phyloP scores from a whole-genome alignment of 140 eudicot species.

The Oenanthe javanica region DNA sequence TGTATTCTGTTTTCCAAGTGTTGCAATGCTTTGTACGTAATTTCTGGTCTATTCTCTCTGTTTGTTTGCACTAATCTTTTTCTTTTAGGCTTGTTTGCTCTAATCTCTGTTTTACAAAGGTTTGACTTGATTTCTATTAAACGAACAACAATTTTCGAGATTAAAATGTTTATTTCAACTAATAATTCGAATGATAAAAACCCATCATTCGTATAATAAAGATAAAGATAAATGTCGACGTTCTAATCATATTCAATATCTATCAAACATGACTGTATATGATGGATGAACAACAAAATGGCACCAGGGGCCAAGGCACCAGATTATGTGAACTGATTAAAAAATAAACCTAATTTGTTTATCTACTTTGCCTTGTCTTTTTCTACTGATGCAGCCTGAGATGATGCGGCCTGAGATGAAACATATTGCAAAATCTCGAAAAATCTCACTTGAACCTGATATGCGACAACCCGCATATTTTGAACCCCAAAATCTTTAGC shows the following conservation, averaged over 20 bases:
- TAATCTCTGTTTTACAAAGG: no score
- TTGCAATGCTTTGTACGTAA: neutral
- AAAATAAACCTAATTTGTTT: neutral
- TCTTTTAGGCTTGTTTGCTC: no score
- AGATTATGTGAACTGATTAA: neutral
- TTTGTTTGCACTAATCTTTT: neutral
- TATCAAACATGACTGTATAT: neutral
- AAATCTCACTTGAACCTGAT: conserved; percentile 24
- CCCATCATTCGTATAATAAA: neutral
- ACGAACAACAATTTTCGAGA: neutral
- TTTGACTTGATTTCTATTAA: neutral
- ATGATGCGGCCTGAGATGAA: conserved; percentile 10
- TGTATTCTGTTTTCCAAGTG: neutral
- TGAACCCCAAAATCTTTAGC: conserved; percentile 14
- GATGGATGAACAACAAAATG: neutral
- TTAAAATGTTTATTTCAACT: neutral
- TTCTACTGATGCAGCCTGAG: neutral
- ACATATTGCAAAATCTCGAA: conserved; percentile 29
- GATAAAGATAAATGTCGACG: neutral
- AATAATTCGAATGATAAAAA: neutral
- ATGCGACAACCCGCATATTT: conserved; percentile 13
- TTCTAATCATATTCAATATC: neutral
- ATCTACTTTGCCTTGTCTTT: neutral
- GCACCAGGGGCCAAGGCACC: neutral
- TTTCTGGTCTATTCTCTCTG: neutral